A percentile compares a stretch with the other conserved stretches of the same genome.
Conservation (phyloP, 306 rosid species). For the Geum urbanum region DNA sequence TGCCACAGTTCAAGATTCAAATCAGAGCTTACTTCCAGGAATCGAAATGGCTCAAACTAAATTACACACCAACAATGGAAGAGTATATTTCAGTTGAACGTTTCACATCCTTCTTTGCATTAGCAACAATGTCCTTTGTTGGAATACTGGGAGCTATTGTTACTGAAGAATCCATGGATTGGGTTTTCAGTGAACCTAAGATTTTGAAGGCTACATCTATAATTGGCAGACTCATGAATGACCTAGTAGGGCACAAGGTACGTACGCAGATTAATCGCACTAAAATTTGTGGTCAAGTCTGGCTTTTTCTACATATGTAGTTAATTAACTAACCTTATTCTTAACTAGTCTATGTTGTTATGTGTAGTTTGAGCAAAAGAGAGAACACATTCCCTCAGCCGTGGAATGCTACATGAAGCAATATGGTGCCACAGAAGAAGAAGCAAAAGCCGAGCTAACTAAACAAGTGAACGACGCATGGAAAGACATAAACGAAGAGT, state of each 20-base stretch:
- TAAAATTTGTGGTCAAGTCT: too few species aligned
- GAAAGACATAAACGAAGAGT: not conserved
- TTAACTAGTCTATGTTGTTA: too few species aligned
- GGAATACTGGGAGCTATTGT: too few species aligned
- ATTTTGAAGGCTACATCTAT: not conserved
- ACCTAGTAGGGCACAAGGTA: not conserved
- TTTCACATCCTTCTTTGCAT: too few species aligned
- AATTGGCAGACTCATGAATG: not conserved
- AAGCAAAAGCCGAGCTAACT: too few species aligned
- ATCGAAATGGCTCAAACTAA: not conserved
- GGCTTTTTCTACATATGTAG: too few species aligned
- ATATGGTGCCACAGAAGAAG: not conserved
- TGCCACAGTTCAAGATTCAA: too few species aligned
- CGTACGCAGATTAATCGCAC: too few species aligned
- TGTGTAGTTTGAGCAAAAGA: slow-evolving; percentile 1
- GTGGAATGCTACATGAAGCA: not conserved
- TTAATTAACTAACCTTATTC: too few species aligned
- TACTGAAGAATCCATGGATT: not conserved
- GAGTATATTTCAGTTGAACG: not conserved
- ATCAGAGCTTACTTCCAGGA: too few species aligned
- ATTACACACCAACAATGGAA: not conserved
- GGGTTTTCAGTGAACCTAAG: not conserved
- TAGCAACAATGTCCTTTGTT: too few species aligned
- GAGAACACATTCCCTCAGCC: not conserved
- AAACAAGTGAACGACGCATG: too few species aligned